Conservation (phyloP, 352 stramenopile species). For the Pythium rishiriense region DNA sequence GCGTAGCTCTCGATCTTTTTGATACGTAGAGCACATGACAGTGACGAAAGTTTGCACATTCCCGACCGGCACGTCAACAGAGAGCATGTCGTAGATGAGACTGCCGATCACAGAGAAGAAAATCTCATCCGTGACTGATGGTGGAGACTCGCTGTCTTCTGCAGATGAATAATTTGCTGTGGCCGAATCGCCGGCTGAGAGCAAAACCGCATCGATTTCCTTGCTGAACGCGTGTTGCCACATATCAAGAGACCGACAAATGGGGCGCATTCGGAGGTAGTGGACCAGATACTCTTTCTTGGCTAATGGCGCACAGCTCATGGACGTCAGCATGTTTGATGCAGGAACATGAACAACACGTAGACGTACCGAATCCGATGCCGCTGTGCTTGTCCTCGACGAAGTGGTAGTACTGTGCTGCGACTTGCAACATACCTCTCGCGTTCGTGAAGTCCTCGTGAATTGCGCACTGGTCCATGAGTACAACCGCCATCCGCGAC, state of each 20-base stretch:
- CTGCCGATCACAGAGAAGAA: slow-evolving; percentile 85
- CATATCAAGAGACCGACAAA: slow-evolving; percentile 80
- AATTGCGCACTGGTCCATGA: slow-evolving; percentile 75
- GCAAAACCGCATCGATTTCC: slow-evolving; percentile 61
- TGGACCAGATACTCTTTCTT: slow-evolving; percentile 83
- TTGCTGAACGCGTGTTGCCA: slow-evolving; percentile 85
- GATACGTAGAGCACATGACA: slow-evolving; percentile 84
- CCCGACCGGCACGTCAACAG: slow-evolving; percentile 64
- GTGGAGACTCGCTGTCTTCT: slow-evolving; percentile 6
- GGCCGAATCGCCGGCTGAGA: slow-evolving; percentile 19
- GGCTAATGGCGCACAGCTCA: slow-evolving; percentile 31
- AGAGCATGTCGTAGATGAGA: slow-evolving; percentile 87
- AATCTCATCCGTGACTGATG: slow-evolving; percentile 55
- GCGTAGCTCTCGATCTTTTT: slow-evolving; percentile 67
- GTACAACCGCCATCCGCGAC: slow-evolving; percentile 43
- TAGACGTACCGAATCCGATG: slow-evolving; percentile 64
- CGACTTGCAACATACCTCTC: slow-evolving; percentile 76
- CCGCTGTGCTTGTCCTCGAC: slow-evolving; percentile 75
- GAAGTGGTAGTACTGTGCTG: slow-evolving; percentile 78
- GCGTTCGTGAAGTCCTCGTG: slow-evolving; percentile 85
- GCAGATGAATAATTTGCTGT: not conserved
- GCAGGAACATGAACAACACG: not conserved
- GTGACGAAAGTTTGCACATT: slow-evolving; percentile 80
- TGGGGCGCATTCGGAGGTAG: slow-evolving; percentile 54
- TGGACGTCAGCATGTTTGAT: not conserved